These are phyloP conservation scores for Globisporangium camurandrum DNA, from an alignment of 352 stramenopile genomes.

Conservation along the genomic window DNA sequence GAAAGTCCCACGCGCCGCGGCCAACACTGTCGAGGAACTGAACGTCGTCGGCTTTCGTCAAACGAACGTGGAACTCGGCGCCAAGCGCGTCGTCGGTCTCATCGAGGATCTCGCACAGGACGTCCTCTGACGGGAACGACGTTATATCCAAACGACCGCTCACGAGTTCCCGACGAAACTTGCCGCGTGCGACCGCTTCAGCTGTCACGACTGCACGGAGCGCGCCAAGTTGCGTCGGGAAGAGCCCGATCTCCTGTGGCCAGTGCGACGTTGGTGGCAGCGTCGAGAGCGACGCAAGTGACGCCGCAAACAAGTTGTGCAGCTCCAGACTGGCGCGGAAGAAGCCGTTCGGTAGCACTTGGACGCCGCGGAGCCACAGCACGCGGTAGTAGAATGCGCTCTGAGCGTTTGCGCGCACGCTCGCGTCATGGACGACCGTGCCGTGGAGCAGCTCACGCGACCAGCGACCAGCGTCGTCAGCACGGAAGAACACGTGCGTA, in stretches of 20 bases:
- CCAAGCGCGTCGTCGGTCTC: conserved; percentile 34
- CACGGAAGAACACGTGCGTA: conserved; percentile 46
- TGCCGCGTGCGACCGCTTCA: conserved; percentile 40
- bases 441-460: conserved; percentile 53
- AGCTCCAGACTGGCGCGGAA: conserved; percentile 47
- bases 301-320: too few species aligned
- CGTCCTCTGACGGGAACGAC: conserved; percentile 28
- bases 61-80: conserved; percentile 29
- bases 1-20: conserved; percentile 30
- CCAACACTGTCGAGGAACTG: conserved; percentile 29
- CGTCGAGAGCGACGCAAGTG: neutral
- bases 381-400: conserved; percentile 41
- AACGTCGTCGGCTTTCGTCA: conserved; percentile 29
- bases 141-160: conserved; percentile 19
- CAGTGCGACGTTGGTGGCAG: conserved; percentile 14
- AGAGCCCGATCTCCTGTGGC: conserved; percentile 43
- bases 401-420: conserved; percentile 11
- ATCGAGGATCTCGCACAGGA: conserved; percentile 40
- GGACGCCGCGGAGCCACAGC: conserved; percentile 59
- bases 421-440: conserved; percentile 20
- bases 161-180: conserved; percentile 37
- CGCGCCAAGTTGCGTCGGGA: conserved; percentile 41
- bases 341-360: conserved; percentile 55
- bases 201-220: conserved; percentile 52
- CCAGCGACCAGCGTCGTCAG: conserved; percentile 36